Evolutionary conservation across 305 asterid genomes (phyloP).

Genomic region (Striga hermonthica): DNA sequence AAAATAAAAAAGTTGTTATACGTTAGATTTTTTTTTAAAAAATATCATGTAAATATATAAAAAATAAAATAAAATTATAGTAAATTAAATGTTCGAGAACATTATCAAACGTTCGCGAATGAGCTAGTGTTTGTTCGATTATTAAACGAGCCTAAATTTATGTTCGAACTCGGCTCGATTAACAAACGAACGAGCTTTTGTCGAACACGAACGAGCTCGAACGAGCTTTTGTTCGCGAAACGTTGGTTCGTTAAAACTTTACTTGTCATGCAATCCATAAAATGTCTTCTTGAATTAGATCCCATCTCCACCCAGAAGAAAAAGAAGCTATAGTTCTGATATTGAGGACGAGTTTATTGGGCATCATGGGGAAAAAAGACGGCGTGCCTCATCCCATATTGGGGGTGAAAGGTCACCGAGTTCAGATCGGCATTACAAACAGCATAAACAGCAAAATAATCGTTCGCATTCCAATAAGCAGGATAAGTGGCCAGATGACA

Average conservation of each 20-base stretch:
- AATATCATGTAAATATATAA: too few species aligned
- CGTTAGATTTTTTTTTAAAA: too few species aligned
- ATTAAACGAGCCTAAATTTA: too few species aligned
- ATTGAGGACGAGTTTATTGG: conserved; percentile 36
- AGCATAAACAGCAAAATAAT: conserved; percentile 32
- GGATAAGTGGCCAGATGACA: conserved; percentile 34
- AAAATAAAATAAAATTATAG: too few species aligned
- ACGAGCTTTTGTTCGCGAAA: too few species aligned
- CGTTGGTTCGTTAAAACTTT: not conserved
- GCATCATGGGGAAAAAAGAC: conserved; percentile 32
- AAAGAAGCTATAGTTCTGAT: conserved; percentile 38
- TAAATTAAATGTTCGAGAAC: too few species aligned
- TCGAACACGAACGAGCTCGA: too few species aligned
- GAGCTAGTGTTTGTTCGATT: too few species aligned
- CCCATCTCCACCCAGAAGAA: conserved; percentile 80
- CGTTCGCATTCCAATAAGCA: conserved; percentile 33
- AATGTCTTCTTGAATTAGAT: conserved; percentile 34
- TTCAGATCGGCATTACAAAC: conserved; percentile 34
- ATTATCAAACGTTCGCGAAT: too few species aligned
- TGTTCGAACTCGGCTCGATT: too few species aligned
- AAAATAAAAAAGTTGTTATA: too few species aligned
- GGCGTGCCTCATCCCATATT: conserved; percentile 27
- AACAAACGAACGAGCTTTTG: too few species aligned
- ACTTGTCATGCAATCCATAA: not conserved
- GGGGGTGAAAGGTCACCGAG: conserved; percentile 41